Percentiles rank a stretch among this genome's conserved stretches.
phyloP scores from a whole-genome alignment of 129 eudicot species.

The Ambrosia artemisiifolia region DNA sequence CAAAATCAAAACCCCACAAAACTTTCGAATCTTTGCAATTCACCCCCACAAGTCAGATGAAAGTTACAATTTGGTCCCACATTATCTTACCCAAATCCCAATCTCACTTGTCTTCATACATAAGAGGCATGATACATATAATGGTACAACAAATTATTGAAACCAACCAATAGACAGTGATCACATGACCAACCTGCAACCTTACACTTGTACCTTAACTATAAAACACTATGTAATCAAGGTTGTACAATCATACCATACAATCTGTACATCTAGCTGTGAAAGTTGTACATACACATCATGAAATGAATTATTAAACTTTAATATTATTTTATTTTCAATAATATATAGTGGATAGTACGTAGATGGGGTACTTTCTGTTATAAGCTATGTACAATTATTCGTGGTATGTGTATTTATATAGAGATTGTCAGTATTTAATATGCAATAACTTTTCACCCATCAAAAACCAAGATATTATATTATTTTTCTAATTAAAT shows the following conservation, averaged over 20 bases:
- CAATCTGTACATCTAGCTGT: constrained; percentile 7
- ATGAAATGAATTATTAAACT: background rate
- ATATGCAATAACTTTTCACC: background rate
- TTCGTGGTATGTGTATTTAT: background rate
- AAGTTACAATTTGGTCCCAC: constrained; percentile 29
- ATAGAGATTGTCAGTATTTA: background rate
- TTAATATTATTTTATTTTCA: background rate
- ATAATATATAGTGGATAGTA: background rate
- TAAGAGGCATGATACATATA: constrained; percentile 30
- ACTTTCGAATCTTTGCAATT: constrained; percentile 16
- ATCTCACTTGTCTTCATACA: constrained; percentile 32
- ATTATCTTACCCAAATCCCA: constrained; percentile 4
- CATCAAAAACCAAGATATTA: background rate
- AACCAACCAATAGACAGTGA: constrained; percentile 34
- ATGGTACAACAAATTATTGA: constrained; percentile 31
- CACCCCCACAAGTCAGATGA: constrained; percentile 32
- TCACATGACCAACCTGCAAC: constrained; percentile 37
- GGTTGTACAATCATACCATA: constrained; percentile 14
- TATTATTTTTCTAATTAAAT: background rate
- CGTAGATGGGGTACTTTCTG: background rate
- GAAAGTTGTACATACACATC: constrained; percentile 7
- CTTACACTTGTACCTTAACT: constrained; percentile 28
- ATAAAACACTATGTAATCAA: constrained; percentile 20
- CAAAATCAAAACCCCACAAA: constrained; percentile 24
- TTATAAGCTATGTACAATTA: background rate